Percentiles rank a stretch among this genome's conserved stretches.
Conservation (phyloP, 345 rosid species). For the Populus pruinosa region DNA sequence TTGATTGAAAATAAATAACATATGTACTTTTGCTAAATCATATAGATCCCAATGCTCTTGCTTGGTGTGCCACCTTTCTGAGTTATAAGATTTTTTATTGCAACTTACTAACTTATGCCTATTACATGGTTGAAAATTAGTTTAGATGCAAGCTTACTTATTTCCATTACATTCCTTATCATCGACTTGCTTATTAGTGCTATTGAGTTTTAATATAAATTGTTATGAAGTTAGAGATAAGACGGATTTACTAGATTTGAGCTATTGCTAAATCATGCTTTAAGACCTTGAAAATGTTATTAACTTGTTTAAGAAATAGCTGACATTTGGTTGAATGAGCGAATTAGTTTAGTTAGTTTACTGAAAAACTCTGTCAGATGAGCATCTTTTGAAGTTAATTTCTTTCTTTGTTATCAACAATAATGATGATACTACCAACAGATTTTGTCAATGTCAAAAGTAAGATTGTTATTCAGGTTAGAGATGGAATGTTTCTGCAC, state of each 20-base stretch:
- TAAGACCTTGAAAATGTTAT: not conserved
- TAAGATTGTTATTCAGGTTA: not conserved
- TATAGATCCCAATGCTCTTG: not conserved
- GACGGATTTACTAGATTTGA: not conserved
- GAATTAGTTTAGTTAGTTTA: not conserved
- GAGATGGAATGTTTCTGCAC: not conserved
- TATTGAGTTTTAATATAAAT: no score
- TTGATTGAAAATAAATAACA: not conserved
- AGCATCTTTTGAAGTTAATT: not conserved
- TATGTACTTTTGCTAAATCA: not conserved
- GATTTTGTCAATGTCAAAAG: not conserved
- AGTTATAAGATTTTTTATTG: not conserved
- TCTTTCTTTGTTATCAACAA: not conserved
- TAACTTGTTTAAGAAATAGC: not conserved
- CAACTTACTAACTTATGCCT: not conserved
- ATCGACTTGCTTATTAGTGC: not conserved
- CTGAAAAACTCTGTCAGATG: not conserved
- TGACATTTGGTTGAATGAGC: not conserved
- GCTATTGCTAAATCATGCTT: not conserved
- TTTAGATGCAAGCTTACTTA: not conserved
- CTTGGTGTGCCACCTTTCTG: not conserved
- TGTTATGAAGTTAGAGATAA: not conserved
- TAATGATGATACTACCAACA: not conserved
- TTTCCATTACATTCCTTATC: not conserved
- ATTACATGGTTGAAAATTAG: not conserved